Base-by-base conservation (phyloP, 2,329 filamentous ascomycete genomes). In the Pestalotiopsis sp. region DNA sequence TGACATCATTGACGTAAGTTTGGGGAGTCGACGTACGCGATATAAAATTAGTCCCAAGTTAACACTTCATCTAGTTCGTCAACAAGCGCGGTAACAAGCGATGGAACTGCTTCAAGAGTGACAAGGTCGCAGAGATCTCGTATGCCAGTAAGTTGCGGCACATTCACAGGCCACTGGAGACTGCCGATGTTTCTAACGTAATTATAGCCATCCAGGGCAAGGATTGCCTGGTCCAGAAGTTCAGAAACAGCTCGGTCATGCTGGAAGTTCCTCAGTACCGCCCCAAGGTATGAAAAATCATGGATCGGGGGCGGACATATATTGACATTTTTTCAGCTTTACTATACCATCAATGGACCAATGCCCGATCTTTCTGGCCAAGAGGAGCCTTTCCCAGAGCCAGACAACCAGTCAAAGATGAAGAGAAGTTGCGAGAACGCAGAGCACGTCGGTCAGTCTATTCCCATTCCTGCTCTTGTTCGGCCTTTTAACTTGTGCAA, bases 171-270 rank as follows among this genome's bases (percentile, higher is more conserved):
- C 5, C 40, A 64, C 40, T 40, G 36, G 25, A 12, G 17, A 49
- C 56, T n/a, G 57, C 66, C 71, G 62, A 76, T 83, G 67, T 83
- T 38, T n/a, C 49, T 14, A 20, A 40, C 36, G 23, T 40, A 65
- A 66, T 23, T 63, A 57, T 68, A 94, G 92, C 95, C 13, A 95
- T 97, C 69, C 96, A 99, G 83, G 96, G 96, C 60, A 92, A 92
- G 71, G 94, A 97, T 76, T 95, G 93, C 72, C 86, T 98, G 0
- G 89, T 98, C 6, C 93, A 97, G 79, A 98, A 98, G 78, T 99
- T 99, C 77, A 91, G 96, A 45, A 99, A 99, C 83, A 97, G 94
- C 52, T 95, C 94, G 0, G 94, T 99, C 38, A 98, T 98, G 94
- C 85, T 95, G 0, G 95, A 98, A 80, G 88, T 90, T 12, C 85